Evolutionary conservation across 352 stramenopile genomes (phyloP).

Genomic region (Phytophthora podocarpi): DNA sequence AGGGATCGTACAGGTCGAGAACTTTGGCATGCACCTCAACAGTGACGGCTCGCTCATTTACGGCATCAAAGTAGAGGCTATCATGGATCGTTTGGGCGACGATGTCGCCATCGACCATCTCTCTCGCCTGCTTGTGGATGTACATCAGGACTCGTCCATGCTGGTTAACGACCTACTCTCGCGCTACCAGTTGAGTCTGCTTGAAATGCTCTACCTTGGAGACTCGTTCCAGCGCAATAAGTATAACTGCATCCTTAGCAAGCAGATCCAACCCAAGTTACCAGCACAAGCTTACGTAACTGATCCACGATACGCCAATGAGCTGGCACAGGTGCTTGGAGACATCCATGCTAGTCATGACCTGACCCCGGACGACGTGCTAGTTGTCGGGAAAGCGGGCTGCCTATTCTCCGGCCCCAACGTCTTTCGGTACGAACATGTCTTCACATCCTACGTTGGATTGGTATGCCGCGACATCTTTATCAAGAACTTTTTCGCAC

Average conservation of each 20-base stretch:
- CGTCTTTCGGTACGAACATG: slow-evolving; percentile 94
- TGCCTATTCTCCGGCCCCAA: slow-evolving; percentile 95
- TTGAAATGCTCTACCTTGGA: slow-evolving; percentile 96
- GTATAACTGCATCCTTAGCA: slow-evolving; percentile 97
- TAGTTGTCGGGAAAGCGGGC: slow-evolving; percentile 95
- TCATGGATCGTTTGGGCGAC: slow-evolving; percentile 96
- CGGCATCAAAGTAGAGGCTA: slow-evolving; percentile 93
- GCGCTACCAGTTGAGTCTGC: slow-evolving; percentile 94
- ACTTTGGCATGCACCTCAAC: slow-evolving; percentile 93
- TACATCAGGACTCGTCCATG: slow-evolving; percentile 95
- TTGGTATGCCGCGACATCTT: slow-evolving; percentile 98
- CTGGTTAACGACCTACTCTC: slow-evolving; percentile 97
- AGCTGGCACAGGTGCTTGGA: slow-evolving; percentile 95
- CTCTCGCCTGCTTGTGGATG: slow-evolving; percentile 95
- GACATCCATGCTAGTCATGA: slow-evolving; percentile 95
- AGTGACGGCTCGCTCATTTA: slow-evolving; percentile 83
- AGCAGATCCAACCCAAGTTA: slow-evolving; percentile 96
- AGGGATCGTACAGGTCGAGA: slow-evolving; percentile 96
- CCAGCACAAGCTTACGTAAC: slow-evolving; percentile 95
- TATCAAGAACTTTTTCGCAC: slow-evolving; percentile 97
- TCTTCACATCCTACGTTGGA: slow-evolving; percentile 95
- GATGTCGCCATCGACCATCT: slow-evolving; percentile 98
- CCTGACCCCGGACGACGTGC: slow-evolving; percentile 93
- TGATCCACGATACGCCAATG: slow-evolving; percentile 95
- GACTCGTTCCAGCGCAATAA: slow-evolving; percentile 96